Percentiles rank a stretch among this genome's conserved stretches.
phyloP scores from a whole-genome alignment of 352 stramenopile genomes.

The Phytophthora hybrid region DNA sequence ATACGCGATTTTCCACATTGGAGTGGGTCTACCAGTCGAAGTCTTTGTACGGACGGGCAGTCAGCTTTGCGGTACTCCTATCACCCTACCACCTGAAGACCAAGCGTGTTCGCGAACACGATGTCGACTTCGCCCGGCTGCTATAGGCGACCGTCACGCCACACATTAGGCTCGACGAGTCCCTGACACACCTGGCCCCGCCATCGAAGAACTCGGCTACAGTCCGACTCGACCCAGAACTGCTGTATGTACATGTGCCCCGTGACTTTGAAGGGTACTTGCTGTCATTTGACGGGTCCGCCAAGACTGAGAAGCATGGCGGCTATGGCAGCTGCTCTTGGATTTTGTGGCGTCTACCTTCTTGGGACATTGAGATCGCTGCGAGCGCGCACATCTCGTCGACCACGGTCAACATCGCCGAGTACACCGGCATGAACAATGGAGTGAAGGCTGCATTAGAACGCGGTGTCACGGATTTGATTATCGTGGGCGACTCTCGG shows the following conservation, averaged over 20 bases:
- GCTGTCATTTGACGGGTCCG: neutral
- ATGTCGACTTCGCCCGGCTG: no score
- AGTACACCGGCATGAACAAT: neutral
- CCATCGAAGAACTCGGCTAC: no score
- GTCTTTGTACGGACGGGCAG: neutral
- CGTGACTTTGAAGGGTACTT: neutral
- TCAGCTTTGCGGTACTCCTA: no score
- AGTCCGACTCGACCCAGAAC: no score
- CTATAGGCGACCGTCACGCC: no score
- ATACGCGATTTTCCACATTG: neutral
- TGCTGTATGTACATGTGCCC: neutral
- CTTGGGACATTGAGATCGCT: neutral
- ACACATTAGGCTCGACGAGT: no score
- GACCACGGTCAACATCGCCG: neutral
- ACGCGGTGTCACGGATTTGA: neutral
- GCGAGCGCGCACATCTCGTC: neutral
- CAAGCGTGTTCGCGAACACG: no score
- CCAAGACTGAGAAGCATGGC: neutral
- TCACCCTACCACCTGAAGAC: no score
- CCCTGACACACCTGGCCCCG: no score
- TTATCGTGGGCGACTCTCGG: neutral
- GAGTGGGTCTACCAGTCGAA: slow-evolving; percentile 2
- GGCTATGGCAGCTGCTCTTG: neutral
- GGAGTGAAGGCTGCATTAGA: neutral
- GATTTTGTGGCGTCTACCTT: neutral